Evolutionary conservation across 768 basidiomycete species (phyloP).

Genomic region (Lentinula guzmanii): DNA sequence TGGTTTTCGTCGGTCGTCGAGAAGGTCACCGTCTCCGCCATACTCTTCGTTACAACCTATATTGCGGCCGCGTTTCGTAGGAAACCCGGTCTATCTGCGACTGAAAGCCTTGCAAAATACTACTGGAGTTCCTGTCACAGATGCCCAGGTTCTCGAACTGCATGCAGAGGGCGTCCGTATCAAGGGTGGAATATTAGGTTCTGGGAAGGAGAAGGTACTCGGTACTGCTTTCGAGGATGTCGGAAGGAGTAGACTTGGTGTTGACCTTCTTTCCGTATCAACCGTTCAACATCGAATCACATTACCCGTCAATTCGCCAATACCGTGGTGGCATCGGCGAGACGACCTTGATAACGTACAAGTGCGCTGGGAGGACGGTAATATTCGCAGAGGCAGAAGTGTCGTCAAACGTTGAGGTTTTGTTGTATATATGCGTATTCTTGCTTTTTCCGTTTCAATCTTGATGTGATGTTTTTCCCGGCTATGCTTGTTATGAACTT

Average conservation of each 20-base stretch:
- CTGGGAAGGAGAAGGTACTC: slow-evolving; percentile 3
- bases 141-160: background rate
- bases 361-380: background rate
- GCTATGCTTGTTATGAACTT: background rate
- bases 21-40: background rate
- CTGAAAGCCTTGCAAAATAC: slow-evolving; percentile 4
- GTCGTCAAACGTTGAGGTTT: background rate
- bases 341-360: background rate
- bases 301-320: background rate
- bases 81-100: slow-evolving; percentile 3
- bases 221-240: slow-evolving; percentile 6
- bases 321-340: background rate
- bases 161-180: background rate
- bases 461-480: background rate
- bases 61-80: background rate
- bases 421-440: background rate
- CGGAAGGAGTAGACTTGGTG: background rate
- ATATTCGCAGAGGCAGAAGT: slow-evolving; percentile 4
- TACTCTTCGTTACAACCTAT: background rate
- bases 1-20: background rate
- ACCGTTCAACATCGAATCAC: background rate
- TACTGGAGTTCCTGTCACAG: background rate
- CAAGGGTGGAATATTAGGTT: slow-evolving; percentile 1
- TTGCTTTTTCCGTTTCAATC: background rate
- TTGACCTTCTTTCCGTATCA: background rate